These are phyloP conservation scores for Trametes sanguinea DNA, from an alignment of 768 basidiomycete species.

Conservation along the genomic window DNA sequence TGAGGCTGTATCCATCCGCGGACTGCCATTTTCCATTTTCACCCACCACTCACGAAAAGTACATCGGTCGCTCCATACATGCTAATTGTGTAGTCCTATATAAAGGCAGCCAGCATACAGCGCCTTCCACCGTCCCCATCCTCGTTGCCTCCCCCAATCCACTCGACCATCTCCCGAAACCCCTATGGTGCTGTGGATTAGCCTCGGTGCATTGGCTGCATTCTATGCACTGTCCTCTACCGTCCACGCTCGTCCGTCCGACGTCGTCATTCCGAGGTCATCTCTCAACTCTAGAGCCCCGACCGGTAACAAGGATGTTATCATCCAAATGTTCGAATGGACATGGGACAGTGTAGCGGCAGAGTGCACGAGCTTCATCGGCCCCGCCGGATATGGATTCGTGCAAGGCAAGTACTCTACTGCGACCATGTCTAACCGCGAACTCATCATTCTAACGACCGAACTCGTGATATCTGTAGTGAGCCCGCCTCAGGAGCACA, in stretches of 20 bases:
- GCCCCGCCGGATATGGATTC: constrained; percentile 69
- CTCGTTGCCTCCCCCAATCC: neutral
- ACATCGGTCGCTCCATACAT: neutral
- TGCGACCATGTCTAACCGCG: neutral
- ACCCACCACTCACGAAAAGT: neutral
- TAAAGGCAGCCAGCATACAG: neutral
- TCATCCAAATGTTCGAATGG: constrained; percentile 76
- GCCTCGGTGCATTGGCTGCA: neutral
- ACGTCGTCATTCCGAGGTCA: neutral
- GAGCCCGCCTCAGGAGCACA: constrained; percentile 59
- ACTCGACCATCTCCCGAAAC: neutral
- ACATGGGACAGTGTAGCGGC: constrained; percentile 52
- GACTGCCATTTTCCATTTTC: neutral
- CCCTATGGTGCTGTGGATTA: neutral
- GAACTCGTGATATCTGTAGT: constrained; percentile 25
- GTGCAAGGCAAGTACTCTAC: constrained; percentile 52
- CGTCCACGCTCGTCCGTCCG: neutral
- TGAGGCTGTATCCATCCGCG: neutral
- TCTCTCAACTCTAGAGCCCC: constrained; percentile 13
- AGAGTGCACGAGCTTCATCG: constrained; percentile 67
- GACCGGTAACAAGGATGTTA: constrained; percentile 40
- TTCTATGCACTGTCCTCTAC: neutral
- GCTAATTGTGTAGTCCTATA: neutral
- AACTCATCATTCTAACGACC: neutral
- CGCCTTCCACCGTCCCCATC: neutral